Evolutionary conservation across 176 grass and related monocot genomes (phyloP).

Genomic region (Pontederia crassipes): DNA sequence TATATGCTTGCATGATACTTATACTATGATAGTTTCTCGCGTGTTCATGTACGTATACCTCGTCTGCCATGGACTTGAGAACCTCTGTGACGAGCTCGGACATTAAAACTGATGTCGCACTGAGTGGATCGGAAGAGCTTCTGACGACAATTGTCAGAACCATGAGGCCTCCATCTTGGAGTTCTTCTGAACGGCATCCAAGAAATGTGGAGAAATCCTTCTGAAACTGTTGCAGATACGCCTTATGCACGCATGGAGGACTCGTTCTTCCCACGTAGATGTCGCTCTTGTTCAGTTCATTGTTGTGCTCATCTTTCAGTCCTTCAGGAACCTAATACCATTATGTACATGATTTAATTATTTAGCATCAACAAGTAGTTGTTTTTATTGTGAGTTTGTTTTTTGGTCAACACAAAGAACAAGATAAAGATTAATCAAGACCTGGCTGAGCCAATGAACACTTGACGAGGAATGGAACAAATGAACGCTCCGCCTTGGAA

Average conservation of each 20-base stretch:
- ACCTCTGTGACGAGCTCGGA: constrained; percentile 11
- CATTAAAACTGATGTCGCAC: background rate
- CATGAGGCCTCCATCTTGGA: constrained; percentile 23
- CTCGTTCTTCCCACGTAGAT: constrained; percentile 29
- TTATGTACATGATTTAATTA: background rate
- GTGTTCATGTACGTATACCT: constrained; percentile 5
- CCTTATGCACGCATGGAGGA: constrained; percentile 6
- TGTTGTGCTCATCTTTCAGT: background rate
- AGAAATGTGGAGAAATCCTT: constrained; percentile 39
- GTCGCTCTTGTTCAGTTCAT: constrained; percentile 20
- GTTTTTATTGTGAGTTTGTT: background rate
- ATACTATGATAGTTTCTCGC: too few relatives aligned
- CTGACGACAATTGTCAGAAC: constrained; percentile 29
- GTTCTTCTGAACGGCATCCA: constrained; percentile 23
- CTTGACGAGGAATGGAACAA: constrained; percentile 38
- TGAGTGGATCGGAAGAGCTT: background rate
- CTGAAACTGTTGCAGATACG: constrained; percentile 23
- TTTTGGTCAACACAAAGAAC: background rate
- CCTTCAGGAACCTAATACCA: constrained; percentile 18
- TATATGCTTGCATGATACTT: too few relatives aligned
- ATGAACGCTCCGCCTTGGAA: constrained; percentile 33
- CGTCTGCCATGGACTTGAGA: constrained; percentile 9
- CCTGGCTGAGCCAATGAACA: constrained; percentile 38
- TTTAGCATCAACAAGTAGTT: background rate
- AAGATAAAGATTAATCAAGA: background rate